Conservation (phyloP, 306 rosid genomes). For the Senna tora region DNA sequence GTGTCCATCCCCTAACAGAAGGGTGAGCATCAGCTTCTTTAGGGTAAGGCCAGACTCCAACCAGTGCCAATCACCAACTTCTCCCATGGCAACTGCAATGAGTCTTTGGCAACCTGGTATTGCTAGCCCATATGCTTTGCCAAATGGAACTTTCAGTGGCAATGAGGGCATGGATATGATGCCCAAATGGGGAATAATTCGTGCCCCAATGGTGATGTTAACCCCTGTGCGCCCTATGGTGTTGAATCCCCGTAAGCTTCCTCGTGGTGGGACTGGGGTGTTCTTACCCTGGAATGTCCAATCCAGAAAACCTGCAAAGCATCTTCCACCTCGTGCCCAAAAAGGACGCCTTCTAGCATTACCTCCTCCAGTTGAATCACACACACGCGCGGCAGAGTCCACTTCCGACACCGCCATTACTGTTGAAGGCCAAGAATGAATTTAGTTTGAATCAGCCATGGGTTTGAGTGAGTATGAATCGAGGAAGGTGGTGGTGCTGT, state of each 20-base stretch:
- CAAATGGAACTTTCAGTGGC: conserved; percentile 59
- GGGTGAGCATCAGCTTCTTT: conserved; percentile 86
- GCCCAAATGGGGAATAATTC: conserved; percentile 90
- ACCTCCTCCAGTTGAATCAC: conserved; percentile 62
- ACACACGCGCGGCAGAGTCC: conserved; percentile 57
- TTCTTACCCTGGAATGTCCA: conserved; percentile 91
- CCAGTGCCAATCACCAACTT: conserved; percentile 64
- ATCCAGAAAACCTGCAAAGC: conserved; percentile 80
- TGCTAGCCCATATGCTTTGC: conserved; percentile 55
- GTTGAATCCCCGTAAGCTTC: conserved; percentile 58
- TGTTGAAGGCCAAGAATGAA: conserved; percentile 50
- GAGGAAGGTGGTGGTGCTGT: conserved; percentile 48
- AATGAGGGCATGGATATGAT: conserved; percentile 65
- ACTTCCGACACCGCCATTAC: conserved; percentile 57
- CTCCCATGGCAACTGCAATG: conserved; percentile 55
- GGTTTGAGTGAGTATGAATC: conserved; percentile 45
- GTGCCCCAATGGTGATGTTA: conserved; percentile 75
- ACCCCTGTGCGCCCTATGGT: conserved; percentile 72
- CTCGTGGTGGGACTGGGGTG: conserved; percentile 89
- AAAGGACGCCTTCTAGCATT: conserved; percentile 71
- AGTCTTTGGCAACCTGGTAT: conserved; percentile 76
- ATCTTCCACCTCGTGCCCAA: conserved; percentile 97
- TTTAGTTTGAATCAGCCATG: conserved; percentile 46
- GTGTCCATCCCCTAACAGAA: conserved; percentile 78
- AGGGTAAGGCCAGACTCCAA: conserved; percentile 71